Base-by-base conservation (phyloP, 2,329 filamentous ascomycete genomes). In the Colletotrichum trifolii region DNA sequence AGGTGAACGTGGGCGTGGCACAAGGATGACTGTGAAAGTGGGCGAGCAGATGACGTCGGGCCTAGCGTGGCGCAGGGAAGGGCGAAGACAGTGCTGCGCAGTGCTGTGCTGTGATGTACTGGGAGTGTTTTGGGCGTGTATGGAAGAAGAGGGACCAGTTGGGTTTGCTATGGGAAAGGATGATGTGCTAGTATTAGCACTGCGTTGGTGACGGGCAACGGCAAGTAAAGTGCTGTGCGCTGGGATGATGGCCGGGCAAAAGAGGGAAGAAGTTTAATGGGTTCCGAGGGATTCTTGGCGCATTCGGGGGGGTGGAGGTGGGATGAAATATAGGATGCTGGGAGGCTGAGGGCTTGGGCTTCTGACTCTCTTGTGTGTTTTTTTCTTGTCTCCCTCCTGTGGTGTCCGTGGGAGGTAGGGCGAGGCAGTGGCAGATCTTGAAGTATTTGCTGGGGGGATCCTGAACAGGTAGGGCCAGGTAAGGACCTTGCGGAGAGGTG, bases 21-120 rank as follows among this genome's bases (percentile, higher is more conserved):
- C 61, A 50, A 49, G 54, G 54, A 59, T 59, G 49, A 42, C 34
- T 46, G 48, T 46, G 54, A 50, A 25, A 35, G 2, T 50, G 60
- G 60, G 46, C 54, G 60, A 65, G 60, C 60, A 65, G 54, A 66
- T 66, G 64, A 66, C 64, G 60, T 66, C 60, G 64, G 17, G 60
- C 60, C 40, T 64, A 64, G 64, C 60, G 64, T 65, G 60, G 64
- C 64, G 64, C 60, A 66, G 64, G 64, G 57, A 42, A 64, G 8
- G 54, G 35, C 55, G 49, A 58, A 64, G 53, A 49, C 34, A 46
- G 47, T n/a, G 54, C 38, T 38, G 39, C 15, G 43, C n/a, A 15
- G 9, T 40, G 9, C 9, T 40, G 38, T 40, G 38, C 25, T 40
- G 38, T 40, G 38, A 25, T 25, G 25, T 25, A 25, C 25, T 25